Conservation (phyloP, 139 green algal genomes). For the Picochlorum sp. region DNA sequence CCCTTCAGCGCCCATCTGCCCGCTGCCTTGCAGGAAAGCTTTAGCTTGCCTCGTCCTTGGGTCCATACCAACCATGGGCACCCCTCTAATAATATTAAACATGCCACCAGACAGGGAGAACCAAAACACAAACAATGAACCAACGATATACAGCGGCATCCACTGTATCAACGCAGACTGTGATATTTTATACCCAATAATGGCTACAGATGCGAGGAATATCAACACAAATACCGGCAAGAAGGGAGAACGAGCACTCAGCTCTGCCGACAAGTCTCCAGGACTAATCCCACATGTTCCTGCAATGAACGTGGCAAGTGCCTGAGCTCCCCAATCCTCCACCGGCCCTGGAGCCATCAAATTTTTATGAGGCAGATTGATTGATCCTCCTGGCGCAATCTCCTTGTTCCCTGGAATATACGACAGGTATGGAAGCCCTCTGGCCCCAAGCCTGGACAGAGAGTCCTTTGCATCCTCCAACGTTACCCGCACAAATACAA, state of each 20-base stretch:
- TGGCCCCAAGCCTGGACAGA: conserved; percentile 40
- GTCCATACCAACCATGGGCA: conserved; percentile 52
- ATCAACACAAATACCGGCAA: conserved; percentile 24
- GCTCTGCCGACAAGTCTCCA: conserved; percentile 25
- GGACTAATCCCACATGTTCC: conserved; percentile 28
- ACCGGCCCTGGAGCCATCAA: conserved; percentile 16
- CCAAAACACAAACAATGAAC: conserved; percentile 50
- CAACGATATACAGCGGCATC: conserved; percentile 32
- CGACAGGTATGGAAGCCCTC: conserved; percentile 48
- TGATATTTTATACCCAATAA: conserved; percentile 42
- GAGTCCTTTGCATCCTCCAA: conserved; percentile 28
- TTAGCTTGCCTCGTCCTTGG: conserved; percentile 13
- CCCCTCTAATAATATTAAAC: conserved; percentile 86
- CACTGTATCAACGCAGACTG: conserved; percentile 39
- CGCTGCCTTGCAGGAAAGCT: conserved; percentile 19
- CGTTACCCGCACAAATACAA: conserved; percentile 56
- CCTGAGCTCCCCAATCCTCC: conserved; percentile 24
- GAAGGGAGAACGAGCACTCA: neutral
- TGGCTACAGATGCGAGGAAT: conserved; percentile 12
- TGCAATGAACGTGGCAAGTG: conserved; percentile 33
- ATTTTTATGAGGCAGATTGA: conserved; percentile 34
- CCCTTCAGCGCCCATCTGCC: conserved; percentile 68
- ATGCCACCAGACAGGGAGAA: conserved; percentile 63
- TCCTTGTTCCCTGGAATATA: conserved; percentile 25
- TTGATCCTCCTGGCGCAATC: conserved; percentile 20